phyloP scores from a whole-genome alignment of 768 basidiomycete genomes.

The Dentipellis fragilis region DNA sequence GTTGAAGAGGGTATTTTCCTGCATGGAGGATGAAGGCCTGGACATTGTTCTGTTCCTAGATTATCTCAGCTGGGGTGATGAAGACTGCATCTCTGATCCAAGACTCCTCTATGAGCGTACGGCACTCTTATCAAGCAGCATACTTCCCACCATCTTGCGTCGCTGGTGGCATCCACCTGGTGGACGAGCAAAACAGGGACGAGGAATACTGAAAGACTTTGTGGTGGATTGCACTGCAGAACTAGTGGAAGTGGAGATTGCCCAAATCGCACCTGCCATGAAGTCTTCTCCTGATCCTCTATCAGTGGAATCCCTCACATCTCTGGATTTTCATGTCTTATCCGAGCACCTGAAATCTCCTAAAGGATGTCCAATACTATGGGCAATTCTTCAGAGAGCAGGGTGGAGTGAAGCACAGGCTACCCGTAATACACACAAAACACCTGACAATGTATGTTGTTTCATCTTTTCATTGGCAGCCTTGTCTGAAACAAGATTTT shows the following conservation, averaged over 20 bases:
- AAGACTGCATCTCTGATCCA: background rate
- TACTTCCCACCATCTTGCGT: background rate
- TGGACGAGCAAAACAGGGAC: background rate
- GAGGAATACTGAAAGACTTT: background rate
- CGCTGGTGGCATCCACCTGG: background rate
- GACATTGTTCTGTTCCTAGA: background rate
- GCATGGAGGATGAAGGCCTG: background rate
- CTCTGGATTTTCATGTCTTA: background rate
- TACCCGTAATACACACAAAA: background rate
- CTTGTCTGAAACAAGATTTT: background rate
- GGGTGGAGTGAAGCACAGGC: background rate
- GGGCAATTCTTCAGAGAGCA: background rate
- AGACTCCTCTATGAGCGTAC: background rate
- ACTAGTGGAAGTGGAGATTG: background rate
- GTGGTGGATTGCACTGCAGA: background rate
- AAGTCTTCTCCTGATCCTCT: background rate
- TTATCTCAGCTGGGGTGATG: background rate
- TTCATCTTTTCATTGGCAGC: background rate
- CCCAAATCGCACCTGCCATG: background rate
- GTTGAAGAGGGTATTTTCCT: background rate
- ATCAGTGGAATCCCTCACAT: background rate
- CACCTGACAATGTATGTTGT: background rate
- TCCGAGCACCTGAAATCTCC: background rate
- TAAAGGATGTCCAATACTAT: background rate
- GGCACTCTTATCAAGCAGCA: background rate